A percentile compares a stretch with the other conserved stretches of the same genome.
Conservation (phyloP, 148 eudicot genomes). For the Linanthus parryae region DNA sequence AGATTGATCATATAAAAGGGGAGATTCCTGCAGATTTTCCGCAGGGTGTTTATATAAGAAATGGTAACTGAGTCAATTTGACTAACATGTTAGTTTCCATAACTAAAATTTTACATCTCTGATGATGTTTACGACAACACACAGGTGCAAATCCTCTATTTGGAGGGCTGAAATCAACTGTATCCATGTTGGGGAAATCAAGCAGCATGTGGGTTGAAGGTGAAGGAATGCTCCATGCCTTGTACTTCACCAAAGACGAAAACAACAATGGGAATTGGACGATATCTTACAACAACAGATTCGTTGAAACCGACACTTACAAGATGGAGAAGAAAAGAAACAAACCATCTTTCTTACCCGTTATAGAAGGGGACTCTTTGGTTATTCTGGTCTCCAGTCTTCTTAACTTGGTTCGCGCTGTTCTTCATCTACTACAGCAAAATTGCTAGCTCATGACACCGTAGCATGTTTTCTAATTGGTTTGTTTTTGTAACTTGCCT, state of each 20-base stretch:
- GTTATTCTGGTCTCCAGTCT: slow-evolving; percentile 5
- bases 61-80: no score
- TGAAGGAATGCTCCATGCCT: slow-evolving; percentile 49
- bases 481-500: neutral
- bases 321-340: slow-evolving; percentile 10
- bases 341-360: slow-evolving; percentile 14
- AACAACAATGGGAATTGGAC: neutral
- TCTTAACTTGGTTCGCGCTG: slow-evolving; percentile 17
- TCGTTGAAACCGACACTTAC: slow-evolving; percentile 12
- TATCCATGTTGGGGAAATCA: slow-evolving; percentile 31
- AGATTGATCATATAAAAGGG: slow-evolving; percentile 20
- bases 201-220: slow-evolving; percentile 46
- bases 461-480: neutral
- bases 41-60: slow-evolving; percentile 39
- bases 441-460: neutral
- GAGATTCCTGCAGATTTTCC: slow-evolving; percentile 35
- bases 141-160: slow-evolving; percentile 38
- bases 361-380: slow-evolving; percentile 10
- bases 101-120: no score
- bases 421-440: neutral
- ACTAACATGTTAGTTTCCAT: no score
- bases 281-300: slow-evolving; percentile 10
- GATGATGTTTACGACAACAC: neutral
- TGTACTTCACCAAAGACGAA: slow-evolving; percentile 17
- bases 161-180: slow-evolving; percentile 35